Percentiles rank a stretch among this genome's conserved stretches.
These are phyloP conservation scores for Aegilops sharonensis DNA, from an alignment of 176 grass and related monocot species.

Conservation along the genomic window DNA sequence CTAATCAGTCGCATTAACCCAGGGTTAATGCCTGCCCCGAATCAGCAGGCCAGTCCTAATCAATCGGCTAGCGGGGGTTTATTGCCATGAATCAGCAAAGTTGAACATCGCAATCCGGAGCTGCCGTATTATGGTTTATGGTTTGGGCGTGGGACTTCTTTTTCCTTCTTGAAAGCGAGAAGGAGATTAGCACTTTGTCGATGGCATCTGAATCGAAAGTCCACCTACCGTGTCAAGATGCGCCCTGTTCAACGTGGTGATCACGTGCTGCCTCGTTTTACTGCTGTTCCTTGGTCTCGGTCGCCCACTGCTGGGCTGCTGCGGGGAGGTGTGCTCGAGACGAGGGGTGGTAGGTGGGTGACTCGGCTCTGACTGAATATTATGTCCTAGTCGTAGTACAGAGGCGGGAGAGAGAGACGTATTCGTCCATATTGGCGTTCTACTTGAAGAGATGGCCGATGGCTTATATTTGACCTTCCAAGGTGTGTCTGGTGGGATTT, in stretches of 20 bases:
- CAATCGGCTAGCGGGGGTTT: background rate
- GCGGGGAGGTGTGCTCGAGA: background rate
- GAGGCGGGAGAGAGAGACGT: background rate
- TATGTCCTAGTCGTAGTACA: background rate
- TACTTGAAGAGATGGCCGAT: background rate
- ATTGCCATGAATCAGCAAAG: background rate
- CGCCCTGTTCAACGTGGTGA: background rate
- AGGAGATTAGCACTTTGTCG: background rate
- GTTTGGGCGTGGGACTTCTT: background rate
- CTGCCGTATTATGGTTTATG: too few species aligned
- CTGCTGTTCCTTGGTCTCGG: background rate
- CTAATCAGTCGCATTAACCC: background rate
- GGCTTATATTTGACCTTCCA: constrained; percentile 21
- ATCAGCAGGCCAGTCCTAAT: background rate
- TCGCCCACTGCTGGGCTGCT: background rate
- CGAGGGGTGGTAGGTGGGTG: background rate
- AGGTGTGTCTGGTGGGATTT: constrained; percentile 4
- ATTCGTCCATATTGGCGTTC: background rate
- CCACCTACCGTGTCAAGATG: background rate
- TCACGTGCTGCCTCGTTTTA: background rate
- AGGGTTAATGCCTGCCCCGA: background rate
- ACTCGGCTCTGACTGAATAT: background rate
- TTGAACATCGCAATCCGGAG: background rate
- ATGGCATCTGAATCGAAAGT: background rate
- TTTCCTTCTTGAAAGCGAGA: background rate